phyloP scores from a whole-genome alignment of 306 rosid genomes.

The Crotalaria pallida region DNA sequence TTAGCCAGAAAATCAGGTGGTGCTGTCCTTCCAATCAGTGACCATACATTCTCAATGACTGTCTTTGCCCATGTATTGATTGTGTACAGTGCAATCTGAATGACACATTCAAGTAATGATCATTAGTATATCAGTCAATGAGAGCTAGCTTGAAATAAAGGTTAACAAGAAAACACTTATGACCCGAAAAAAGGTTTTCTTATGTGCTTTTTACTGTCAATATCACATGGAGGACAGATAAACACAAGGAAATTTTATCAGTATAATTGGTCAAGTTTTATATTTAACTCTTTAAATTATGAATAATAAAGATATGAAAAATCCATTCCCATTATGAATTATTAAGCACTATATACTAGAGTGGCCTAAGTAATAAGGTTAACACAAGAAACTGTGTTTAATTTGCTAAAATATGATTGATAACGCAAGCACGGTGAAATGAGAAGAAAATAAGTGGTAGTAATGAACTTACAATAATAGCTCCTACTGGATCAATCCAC shows the following conservation, averaged over 20 bases:
- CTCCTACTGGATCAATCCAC: slow-evolving; percentile 88
- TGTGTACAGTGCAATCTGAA: slow-evolving; percentile 79
- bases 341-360: too few relatives aligned
- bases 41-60: slow-evolving; percentile 65
- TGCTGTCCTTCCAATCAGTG: slow-evolving; percentile 70
- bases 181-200: background rate
- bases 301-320: too few relatives aligned
- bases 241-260: too few relatives aligned
- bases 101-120: slow-evolving; percentile 3
- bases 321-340: too few relatives aligned
- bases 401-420: too few relatives aligned
- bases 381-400: too few relatives aligned
- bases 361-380: too few relatives aligned
- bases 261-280: too few relatives aligned
- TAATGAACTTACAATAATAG: slow-evolving; percentile 60
- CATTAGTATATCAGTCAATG: background rate
- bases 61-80: slow-evolving; percentile 73
- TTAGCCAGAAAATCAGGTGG: slow-evolving; percentile 73
- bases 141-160: background rate
- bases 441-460: background rate
- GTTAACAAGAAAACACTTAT: background rate
- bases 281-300: too few relatives aligned
- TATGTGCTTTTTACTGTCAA: too few relatives aligned
- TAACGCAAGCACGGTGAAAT: background rate
- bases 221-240: too few relatives aligned